phyloP scores from a whole-genome alignment of 2,329 filamentous ascomycete species.

The Claviceps africana region DNA sequence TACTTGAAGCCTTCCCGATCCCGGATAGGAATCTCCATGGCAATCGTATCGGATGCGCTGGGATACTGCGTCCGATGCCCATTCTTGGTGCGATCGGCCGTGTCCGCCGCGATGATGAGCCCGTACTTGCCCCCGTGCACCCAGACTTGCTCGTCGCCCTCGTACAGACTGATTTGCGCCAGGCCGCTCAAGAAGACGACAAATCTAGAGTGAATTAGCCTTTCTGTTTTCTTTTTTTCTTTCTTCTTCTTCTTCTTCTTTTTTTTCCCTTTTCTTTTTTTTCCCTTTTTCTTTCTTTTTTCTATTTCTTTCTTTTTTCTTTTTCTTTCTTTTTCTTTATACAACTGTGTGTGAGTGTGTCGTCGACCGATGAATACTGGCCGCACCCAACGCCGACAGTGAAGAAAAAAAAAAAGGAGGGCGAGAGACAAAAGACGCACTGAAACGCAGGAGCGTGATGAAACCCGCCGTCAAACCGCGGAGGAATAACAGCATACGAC shows the following conservation, averaged over 20 bases:
- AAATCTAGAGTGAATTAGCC: slow-evolving; percentile 14
- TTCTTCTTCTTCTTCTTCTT: not conserved
- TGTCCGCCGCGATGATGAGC: slow-evolving; percentile 28
- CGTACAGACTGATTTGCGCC: slow-evolving; percentile 26
- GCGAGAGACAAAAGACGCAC: slow-evolving; percentile 14
- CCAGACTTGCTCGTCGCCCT: slow-evolving; percentile 21
- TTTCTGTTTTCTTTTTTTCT: not conserved
- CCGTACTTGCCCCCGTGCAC: slow-evolving; percentile 26
- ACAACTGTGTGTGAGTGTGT: no score
- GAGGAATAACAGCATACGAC: slow-evolving; percentile 23
- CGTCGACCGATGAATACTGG: no score
- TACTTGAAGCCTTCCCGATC: slow-evolving; percentile 3
- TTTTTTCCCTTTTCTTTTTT: no score
- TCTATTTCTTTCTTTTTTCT: no score
- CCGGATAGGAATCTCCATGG: slow-evolving; percentile 12
- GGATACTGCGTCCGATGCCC: slow-evolving; percentile 30
- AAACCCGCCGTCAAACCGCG: slow-evolving; percentile 23
- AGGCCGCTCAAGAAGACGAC: slow-evolving; percentile 25
- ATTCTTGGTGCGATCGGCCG: slow-evolving; percentile 20
- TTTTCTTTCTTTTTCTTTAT: no score
- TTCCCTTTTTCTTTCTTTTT: no score
- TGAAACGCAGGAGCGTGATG: slow-evolving; percentile 28
- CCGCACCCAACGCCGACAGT: no score
- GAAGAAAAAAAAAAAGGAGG: not conserved
- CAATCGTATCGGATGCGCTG: slow-evolving; percentile 21